A percentile compares a stretch with the other conserved stretches of the same genome.
These are phyloP conservation scores for Aspergillus fructus DNA, from an alignment of 2,329 filamentous ascomycete species.

Conservation along the genomic window DNA sequence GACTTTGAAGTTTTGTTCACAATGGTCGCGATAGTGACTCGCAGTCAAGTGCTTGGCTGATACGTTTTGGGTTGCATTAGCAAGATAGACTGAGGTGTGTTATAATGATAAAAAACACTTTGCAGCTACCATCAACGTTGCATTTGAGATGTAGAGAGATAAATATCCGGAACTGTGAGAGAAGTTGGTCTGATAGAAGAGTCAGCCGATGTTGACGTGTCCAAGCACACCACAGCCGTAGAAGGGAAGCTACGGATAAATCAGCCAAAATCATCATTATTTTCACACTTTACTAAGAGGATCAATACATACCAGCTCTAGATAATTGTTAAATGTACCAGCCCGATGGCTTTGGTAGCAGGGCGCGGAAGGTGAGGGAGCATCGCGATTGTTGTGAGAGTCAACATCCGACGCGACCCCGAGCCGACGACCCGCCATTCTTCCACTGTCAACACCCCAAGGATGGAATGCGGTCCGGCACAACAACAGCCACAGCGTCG, in stretches of 20 bases:
- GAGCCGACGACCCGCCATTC: conserved; percentile 5
- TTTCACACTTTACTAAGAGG: not conserved
- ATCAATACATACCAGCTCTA: not conserved
- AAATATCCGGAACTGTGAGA: not conserved
- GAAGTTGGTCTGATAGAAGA: not conserved
- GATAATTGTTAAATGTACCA: not conserved
- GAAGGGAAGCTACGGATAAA: not conserved
- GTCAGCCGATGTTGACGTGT: not conserved
- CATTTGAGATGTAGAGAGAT: not conserved
- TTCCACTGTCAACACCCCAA: not conserved
- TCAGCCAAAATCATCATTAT: not conserved
- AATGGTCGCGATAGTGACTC: not conserved
- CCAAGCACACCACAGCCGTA: not conserved
- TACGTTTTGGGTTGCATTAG: not conserved
- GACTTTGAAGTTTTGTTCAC: not conserved
- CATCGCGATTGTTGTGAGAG: not conserved
- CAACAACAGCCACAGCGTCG: not conserved
- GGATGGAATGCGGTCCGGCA: not conserved
- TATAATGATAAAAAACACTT: not conserved
- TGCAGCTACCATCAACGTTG: not conserved
- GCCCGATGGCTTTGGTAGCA: not conserved
- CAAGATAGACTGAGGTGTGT: not conserved
- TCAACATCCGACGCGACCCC: conserved; percentile 4
- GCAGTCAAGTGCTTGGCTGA: not conserved
- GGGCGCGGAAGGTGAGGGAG: not conserved